Base-by-base conservation (phyloP, 805 yeast species). In the Teunomyces lycoperdinae region DNA sequence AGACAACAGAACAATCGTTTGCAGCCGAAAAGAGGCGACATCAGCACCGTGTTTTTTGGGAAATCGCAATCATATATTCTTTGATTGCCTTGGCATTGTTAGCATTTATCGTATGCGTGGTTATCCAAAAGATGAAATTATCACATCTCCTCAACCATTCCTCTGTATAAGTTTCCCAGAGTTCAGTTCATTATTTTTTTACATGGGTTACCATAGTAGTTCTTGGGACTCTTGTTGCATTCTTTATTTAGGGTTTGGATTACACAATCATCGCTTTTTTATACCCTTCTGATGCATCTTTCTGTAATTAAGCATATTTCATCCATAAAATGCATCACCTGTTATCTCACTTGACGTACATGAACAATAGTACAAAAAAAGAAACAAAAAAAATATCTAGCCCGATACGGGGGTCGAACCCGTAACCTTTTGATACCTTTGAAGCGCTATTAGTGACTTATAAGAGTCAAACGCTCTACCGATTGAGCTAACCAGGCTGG, bases 111-210 rank as follows among this genome's bases (percentile, higher is more conserved):
- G 42, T 57, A 10, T 58, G 56, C 40, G 45, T 56, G 9, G 47
- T 51, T n/a, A 42, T 60, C 17, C 64, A 60, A 32, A 53, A 51
- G 48, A 39, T 57, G 39, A 60, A 58, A 44, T 58, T 60, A 61
- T 31, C 53, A 13, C 48, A 52, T 39, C 53, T 48, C 16, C 47
- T 50, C 9, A 40, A 31, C 43, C 49, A 33, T 7, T 3, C 24
- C 24, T n/a, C 26, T 28, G 17, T 20, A 35, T 35, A 35, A 26
- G 34, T 32, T 32, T 13, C 34, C 24, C 24, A 20, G 24, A 20
- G 24, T 20, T 20, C 24, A 20, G 24, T 20, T 20, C 24, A 20
- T 20, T 20, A 4, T 20, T 20, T 20, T 17, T 20, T 20, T 20
- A 20, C 5, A 20, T 20, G 24, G 24, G 34, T 32, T 32, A n/a